Percentiles rank a stretch among this genome's conserved stretches.
Evolutionary conservation across 192 early-diverging fungal species (phyloP).

Genomic region (Entomortierella chlamydospora): DNA sequence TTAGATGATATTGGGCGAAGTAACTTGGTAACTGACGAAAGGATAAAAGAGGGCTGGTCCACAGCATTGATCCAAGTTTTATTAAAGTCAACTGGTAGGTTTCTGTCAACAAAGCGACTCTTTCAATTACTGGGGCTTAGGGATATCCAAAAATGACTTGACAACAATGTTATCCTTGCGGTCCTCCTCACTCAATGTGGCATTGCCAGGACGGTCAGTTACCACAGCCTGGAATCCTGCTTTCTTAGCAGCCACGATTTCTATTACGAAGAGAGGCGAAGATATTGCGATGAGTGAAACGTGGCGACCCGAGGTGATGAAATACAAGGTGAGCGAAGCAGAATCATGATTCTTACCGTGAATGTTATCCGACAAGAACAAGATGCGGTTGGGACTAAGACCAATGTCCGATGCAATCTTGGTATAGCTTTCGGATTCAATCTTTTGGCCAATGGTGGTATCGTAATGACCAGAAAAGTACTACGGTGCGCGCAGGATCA

Average conservation of each 20-base stretch:
- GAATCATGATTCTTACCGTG: constrained; percentile 65
- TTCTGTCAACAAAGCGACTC: no score
- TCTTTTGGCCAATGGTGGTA: constrained; percentile 88
- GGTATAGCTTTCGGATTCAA: constrained; percentile 74
- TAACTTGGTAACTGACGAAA: no score
- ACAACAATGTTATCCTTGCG: constrained; percentile 25
- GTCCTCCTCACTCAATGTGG: constrained; percentile 54
- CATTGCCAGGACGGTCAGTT: constrained; percentile 82
- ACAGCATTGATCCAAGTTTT: no score
- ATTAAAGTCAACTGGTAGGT: no score
- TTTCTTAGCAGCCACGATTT: constrained; percentile 80
- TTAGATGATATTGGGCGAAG: no score
- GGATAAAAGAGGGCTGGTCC: no score
- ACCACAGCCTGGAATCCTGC: constrained; percentile 79
- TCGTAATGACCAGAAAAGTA: constrained; percentile 92
- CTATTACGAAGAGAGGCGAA: constrained; percentile 52
- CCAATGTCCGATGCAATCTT: constrained; percentile 81
- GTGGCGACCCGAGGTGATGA: no score
- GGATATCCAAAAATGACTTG: constrained; percentile 48
- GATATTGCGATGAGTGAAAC: neutral
- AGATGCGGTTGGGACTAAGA: constrained; percentile 58
- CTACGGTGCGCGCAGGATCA: constrained; percentile 19
- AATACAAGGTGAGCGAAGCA: no score
- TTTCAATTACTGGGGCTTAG: constrained; percentile 27
- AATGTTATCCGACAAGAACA: constrained; percentile 96